These are phyloP conservation scores for Globisporangium iwayamae DNA, from an alignment of 352 stramenopile genomes.

Conservation along the genomic window DNA sequence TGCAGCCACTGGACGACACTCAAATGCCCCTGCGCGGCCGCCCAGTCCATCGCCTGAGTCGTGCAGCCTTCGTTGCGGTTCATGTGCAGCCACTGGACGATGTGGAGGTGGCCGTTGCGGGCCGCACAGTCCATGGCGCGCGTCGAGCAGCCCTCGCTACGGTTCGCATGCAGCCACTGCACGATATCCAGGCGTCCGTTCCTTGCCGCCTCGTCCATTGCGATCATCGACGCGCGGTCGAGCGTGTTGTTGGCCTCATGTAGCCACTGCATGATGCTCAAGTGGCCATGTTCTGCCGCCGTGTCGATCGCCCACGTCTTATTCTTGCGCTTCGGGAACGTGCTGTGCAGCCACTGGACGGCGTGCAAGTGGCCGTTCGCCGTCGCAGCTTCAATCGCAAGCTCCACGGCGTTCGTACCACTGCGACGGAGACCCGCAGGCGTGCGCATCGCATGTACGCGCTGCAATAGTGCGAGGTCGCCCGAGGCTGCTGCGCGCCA, in stretches of 20 bases:
- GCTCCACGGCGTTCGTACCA: neutral
- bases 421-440: neutral
- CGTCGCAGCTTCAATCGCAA: conserved; percentile 12
- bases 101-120: conserved; percentile 6
- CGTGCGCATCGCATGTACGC: conserved; percentile 7
- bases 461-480: conserved; percentile 10
- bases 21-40: conserved; percentile 52
- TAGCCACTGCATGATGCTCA: conserved; percentile 11
- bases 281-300: conserved; percentile 8
- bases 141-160: conserved; percentile 10
- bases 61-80: conserved; percentile 58
- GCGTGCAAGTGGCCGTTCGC: conserved; percentile 7
- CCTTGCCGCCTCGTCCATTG: conserved; percentile 9
- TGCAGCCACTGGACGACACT: conserved; percentile 62
- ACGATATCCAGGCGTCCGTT: conserved; percentile 11
- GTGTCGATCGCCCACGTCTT: conserved; percentile 13
- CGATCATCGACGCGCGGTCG: conserved; percentile 2
- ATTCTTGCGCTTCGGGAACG: conserved; percentile 10
- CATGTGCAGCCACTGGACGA: conserved; percentile 51
- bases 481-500: conserved; percentile 8
- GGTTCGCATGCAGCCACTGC: conserved; percentile 12
- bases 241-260: neutral
- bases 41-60: conserved; percentile 61
- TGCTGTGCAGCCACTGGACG: conserved; percentile 9
- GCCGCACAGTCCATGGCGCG: conserved; percentile 14